Percentiles rank a stretch among this genome's conserved stretches.
phyloP scores from a whole-genome alignment of 495 filamentous ascomycete genomes.

The Neurospora sp. region DNA sequence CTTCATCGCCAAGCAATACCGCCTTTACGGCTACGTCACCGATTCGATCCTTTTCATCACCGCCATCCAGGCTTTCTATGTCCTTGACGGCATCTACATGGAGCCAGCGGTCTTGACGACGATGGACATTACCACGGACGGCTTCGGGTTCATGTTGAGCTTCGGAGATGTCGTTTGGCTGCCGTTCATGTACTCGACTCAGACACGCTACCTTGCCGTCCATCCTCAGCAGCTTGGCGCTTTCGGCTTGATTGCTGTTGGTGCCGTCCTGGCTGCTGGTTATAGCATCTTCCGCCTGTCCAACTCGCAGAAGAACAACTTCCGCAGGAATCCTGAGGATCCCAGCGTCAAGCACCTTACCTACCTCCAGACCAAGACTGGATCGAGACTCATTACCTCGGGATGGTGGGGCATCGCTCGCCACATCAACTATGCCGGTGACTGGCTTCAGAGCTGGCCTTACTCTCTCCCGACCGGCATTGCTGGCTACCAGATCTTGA shows the following conservation, averaged over 20 bases:
- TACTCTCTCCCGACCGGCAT: constrained; percentile 86
- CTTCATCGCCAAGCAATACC: constrained; percentile 82
- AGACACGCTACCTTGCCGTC: constrained; percentile 77
- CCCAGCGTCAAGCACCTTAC: constrained; percentile 69
- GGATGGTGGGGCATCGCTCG: constrained; percentile 93
- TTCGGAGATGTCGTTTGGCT: constrained; percentile 95
- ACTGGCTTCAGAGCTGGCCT: constrained; percentile 90
- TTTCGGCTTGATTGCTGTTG: constrained; percentile 48
- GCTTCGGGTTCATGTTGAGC: constrained; percentile 93
- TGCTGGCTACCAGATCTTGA: constrained; percentile 60
- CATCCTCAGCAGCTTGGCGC: constrained; percentile 71
- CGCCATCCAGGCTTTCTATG: constrained; percentile 70
- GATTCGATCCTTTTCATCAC: constrained; percentile 82
- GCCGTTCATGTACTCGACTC: constrained; percentile 79
- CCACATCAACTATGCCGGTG: constrained; percentile 97
- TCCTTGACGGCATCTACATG: constrained; percentile 80
- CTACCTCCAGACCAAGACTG: constrained; percentile 77
- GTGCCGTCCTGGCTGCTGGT: constrained; percentile 55
- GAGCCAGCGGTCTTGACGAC: constrained; percentile 89
- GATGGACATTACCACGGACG: constrained; percentile 91
- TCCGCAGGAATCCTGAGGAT: constrained; percentile 81
- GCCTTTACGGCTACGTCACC: constrained; percentile 67
- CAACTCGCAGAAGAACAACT: constrained; percentile 91
- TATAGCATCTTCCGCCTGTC: constrained; percentile 85
- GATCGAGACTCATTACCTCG: constrained; percentile 68